Conservation (phyloP, 305 asterid species). For the Fraxinus platypoda region DNA sequence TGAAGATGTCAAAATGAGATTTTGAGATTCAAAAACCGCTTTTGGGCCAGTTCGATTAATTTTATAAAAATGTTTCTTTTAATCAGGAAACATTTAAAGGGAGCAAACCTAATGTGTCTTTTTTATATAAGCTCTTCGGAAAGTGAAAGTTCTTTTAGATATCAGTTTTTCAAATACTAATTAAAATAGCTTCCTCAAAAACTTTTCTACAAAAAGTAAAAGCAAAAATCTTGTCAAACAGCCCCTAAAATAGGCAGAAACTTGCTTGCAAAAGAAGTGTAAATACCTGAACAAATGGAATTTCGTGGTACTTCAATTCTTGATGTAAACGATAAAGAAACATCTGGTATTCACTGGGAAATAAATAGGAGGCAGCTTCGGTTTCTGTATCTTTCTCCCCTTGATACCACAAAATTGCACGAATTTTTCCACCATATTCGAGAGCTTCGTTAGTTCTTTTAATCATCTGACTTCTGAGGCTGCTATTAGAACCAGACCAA, state of each 20-base stretch:
- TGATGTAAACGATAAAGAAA: slow-evolving; percentile 5
- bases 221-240: background rate
- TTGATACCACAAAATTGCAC: slow-evolving; percentile 65
- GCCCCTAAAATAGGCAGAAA: background rate
- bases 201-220: background rate
- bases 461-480: slow-evolving; percentile 34
- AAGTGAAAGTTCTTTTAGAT: background rate
- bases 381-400: slow-evolving; percentile 59
- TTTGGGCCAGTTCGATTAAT: background rate
- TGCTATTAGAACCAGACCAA: slow-evolving; percentile 46
- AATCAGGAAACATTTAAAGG: background rate
- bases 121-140: background rate
- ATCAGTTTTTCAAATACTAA: too few species aligned
- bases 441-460: slow-evolving; percentile 37
- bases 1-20: too few species aligned
- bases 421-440: slow-evolving; percentile 34
- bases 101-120: background rate
- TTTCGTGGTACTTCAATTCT: slow-evolving; percentile 5
- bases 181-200: too few species aligned
- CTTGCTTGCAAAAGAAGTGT: background rate
- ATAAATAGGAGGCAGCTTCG: slow-evolving; percentile 31
- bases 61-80: too few species aligned
- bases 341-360: slow-evolving; percentile 20
- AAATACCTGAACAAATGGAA: background rate
- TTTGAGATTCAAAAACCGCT: background rate